Base-by-base conservation (phyloP, 495 filamentous ascomycete species). In the Emericellopsis terricola region DNA sequence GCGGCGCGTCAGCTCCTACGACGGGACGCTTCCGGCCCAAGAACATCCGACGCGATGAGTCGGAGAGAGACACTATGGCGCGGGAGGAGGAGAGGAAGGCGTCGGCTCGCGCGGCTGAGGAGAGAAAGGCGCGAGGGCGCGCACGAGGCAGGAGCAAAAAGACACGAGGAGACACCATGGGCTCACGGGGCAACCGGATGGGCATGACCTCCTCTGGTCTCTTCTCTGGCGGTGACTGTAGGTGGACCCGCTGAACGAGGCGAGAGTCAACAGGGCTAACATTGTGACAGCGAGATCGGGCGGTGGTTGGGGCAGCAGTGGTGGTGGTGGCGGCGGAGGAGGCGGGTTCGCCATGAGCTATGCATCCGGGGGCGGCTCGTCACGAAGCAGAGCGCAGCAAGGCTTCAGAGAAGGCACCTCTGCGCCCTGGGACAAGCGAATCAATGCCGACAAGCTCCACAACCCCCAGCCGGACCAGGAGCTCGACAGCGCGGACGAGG, bases 291-390 rank as follows among this genome's bases (percentile, higher is more conserved):
- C n/a, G n/a, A n/a, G n/a, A n/a, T n/a, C n/a, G n/a, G n/a, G n/a
- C n/a, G 20, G 19, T 35, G 33, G 19, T 15, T 19, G 19, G 17
- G 33, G 33, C 3, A 24, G 33, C 15, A 24, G 23, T 49, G 29
- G 41, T 19, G 15, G 36, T 35, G n/a, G 43, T 38, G 24, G 46
- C 39, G 33, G 21, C 36, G 34, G 34, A 1, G 21, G 33, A 4
- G 34, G 34, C 18, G 34, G 34, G 10, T 15, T 4, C 13, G 35
- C 27, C 8, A 19, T 19, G 8, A 11, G 35, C 15, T 37, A 19
- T 14, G 11, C 27, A 11, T 11, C 19, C 4, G 14, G 27, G n/a
- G 35, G 28, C 11, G 31, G 13, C 10, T 30, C 19, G 6, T 15
- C 17, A 28, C 19, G 17, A 9, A 35, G 27, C 13, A 8, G 33